Base-by-base conservation (phyloP, 2,329 filamentous ascomycete genomes). In the Cladophialophora yegresii region DNA sequence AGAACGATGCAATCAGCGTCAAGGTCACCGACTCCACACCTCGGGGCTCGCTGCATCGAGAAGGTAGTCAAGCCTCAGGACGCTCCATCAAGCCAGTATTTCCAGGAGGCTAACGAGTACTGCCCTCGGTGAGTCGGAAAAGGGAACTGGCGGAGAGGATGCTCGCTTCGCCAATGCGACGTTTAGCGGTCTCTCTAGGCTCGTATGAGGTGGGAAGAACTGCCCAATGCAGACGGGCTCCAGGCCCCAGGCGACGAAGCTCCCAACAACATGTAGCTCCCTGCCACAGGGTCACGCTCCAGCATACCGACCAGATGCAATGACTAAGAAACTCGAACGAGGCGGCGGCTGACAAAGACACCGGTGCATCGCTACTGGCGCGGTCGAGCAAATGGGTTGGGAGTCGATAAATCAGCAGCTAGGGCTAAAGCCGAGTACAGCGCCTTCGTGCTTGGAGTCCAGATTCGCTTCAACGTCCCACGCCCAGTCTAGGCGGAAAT, bases 261-360 rank as follows among this genome's bases (percentile, higher is more conserved):
- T 30, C 4, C 9, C 7, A 40, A 54, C 32, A 8, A 5, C 57
- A 45, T 54, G 22, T 47, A 30, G 28, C 43, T 45, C 9, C 30
- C 32, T 33, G 43, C 36, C 33, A 28, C 23, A 28, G 26, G 53
- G 45, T 32, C 28, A 28, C 22, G 56, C 20, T 36, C 43, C 32
- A 36, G 45, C 50, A 33, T 8, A 20, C 56, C 10, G 26, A 12
- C 20, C 22, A 9, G 28, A 36, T 51, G 59, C 59, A 56, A 62
- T 62, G 59, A 62, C 59, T 62, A 62, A 62, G 59, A 57, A 51
- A 3, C 16, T 50, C 30, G 45, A 33, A 26, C 33, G 26, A 28
- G 45, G 26, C 28, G 53, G 30, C 53, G 54, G 60, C 60, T 62
- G 40, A 62, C 60, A 62, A 62, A 62, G 53, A 62, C 30, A 49